Conservation (phyloP, 2,329 filamentous ascomycete species). For the Sporothrix globosa region DNA sequence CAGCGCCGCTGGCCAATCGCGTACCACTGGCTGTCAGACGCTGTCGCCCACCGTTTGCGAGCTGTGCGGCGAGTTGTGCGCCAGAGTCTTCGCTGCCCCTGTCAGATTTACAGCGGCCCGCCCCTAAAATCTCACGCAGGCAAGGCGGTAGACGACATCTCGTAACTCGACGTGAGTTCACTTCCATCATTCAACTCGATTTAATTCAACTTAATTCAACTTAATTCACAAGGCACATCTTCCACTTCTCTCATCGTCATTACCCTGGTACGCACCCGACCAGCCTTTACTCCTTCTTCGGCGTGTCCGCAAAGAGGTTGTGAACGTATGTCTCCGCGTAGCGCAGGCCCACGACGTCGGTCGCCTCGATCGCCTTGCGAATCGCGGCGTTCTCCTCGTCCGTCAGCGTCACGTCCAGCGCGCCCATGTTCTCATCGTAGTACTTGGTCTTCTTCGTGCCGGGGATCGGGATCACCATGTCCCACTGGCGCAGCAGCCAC, state of each 20-base stretch:
- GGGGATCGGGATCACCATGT: slow-evolving; percentile 48
- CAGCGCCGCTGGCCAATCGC: neutral
- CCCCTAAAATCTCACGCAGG: too few species aligned
- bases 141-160: too few species aligned
- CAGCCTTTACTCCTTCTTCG: slow-evolving; percentile 18
- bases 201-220: neutral
- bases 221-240: neutral
- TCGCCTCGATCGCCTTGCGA: slow-evolving; percentile 29
- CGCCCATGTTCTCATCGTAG: slow-evolving; percentile 42
- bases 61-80: too few species aligned
- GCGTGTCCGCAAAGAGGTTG: slow-evolving; percentile 22
- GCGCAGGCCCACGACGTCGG: slow-evolving; percentile 28
- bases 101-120: neutral
- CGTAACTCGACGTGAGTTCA: too few species aligned
- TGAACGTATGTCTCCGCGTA: slow-evolving; percentile 4
- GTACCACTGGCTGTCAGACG: neutral
- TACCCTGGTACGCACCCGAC: too few species aligned
- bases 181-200: too few species aligned
- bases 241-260: neutral
- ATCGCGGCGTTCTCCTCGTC: slow-evolving; percentile 30
- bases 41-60: too few species aligned
- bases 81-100: neutral
- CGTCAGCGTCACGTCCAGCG: slow-evolving; percentile 37
- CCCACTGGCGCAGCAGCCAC: slow-evolving; percentile 57
- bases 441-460: slow-evolving; percentile 43